Percentiles rank a stretch among this genome's conserved stretches.
Evolutionary conservation across 306 rosid genomes (phyloP).

Genomic region (Lablab purpureus): DNA sequence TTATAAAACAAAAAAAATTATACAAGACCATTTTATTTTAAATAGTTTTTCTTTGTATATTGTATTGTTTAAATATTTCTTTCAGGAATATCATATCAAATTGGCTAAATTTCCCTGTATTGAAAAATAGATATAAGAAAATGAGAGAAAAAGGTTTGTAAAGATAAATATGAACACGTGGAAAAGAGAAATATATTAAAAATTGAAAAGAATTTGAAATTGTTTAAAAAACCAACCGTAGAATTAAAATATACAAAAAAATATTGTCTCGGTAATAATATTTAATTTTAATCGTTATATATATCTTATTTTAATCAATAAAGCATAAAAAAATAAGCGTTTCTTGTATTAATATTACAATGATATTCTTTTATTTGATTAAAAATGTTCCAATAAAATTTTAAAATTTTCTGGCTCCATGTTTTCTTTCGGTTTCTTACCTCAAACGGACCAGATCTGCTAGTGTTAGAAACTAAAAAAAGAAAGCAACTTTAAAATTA

Average conservation of each 20-base stretch:
- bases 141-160: not conserved
- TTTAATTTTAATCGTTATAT: too few relatives aligned
- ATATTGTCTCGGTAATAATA: too few relatives aligned
- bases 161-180: not conserved
- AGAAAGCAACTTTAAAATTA: conserved; percentile 33
- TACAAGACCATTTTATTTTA: too few relatives aligned
- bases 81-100: not conserved
- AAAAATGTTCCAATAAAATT: not conserved
- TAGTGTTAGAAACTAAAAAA: not conserved
- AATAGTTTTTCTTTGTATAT: too few relatives aligned
- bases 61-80: not conserved
- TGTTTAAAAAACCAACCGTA: too few relatives aligned
- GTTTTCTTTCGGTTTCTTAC: not conserved
- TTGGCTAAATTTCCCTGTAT: too few relatives aligned
- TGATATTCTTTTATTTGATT: not conserved
- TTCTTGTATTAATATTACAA: not conserved
- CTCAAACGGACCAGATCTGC: conserved; percentile 37
- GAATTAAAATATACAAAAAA: not conserved
- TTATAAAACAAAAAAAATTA: too few relatives aligned
- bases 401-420: not conserved
- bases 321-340: not conserved
- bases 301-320: too few relatives aligned
- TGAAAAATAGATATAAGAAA: not conserved
- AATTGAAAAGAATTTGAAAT: too few relatives aligned
- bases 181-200: too few relatives aligned